Base-by-base conservation (phyloP, 371 early-diverging fungal species). In the Aphelidium insulamus region DNA sequence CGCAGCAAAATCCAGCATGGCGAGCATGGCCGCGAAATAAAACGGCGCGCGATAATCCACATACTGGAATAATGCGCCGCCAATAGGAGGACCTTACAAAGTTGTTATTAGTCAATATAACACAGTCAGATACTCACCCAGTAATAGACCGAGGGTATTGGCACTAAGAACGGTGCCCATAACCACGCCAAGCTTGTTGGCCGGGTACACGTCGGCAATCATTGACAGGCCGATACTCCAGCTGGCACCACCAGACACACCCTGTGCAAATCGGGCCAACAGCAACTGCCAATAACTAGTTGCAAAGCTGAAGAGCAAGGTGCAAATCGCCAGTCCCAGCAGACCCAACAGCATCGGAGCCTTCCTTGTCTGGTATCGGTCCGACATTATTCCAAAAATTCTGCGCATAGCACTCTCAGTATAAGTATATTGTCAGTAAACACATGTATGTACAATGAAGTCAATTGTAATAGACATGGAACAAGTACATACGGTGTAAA, bases 181-280 rank as follows among this genome's bases (percentile, higher is more conserved):
- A 4, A 70, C 76, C 10, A 59, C 49, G 16, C 81, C 86, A 4
- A 81, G 45, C 21, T 67, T 57, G 12, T 54, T 51, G 18, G 68
- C 60, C 2, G 77, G 64, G 36, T 72, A 74, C 0, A 71, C 69
- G 44, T 85, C 85, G 6, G 80, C 81, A 8, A 84, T 40, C 57
- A 77, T 58, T 4, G 70, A 72, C 27, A 77, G 46, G 10, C 77
- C 73, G 31, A 79, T 62, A 1, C 75, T 65, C 85, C 82, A 82
- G 22, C 73, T 68, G 19, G 72, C 72, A 17, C 74, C 83, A 28
- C 70, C 72, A 4, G 77, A 58, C 12, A 71, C 57, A 25, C 86
- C 86, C 52, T 77, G 78, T 6, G 69, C 59, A 22, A 82, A 50
- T 9, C 86, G 60, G 3, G 78, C 82, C 0, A 75, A 21, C 0